These are phyloP conservation scores for Lodderomyces elongisporus DNA, from an alignment of 1,139 yeast genomes.

Conservation along the genomic window DNA sequence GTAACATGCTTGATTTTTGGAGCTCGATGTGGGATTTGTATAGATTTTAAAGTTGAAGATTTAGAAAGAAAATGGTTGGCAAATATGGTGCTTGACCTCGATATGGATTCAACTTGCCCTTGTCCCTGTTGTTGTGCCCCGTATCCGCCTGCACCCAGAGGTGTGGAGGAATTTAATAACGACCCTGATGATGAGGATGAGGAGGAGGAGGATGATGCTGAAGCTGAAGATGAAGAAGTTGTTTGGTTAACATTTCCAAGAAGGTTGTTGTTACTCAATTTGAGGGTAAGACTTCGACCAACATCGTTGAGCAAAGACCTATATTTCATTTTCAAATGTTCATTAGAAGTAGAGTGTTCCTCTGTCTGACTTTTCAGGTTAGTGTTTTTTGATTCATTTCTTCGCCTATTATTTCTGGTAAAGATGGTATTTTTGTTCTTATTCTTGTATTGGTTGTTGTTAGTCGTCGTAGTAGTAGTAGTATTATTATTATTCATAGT, in stretches of 20 bases:
- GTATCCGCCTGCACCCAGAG: constrained; percentile 1
- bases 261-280: constrained; percentile 17
- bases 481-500: constrained; percentile 1
- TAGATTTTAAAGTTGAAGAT: constrained; percentile 1
- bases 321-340: constrained; percentile 37
- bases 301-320: constrained; percentile 41
- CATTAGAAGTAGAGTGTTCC: not conserved
- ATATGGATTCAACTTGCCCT: not conserved
- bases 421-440: not conserved
- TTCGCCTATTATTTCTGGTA: too few species aligned
- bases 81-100: constrained; percentile 5
- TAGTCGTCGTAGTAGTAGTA: not conserved
- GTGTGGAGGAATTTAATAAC: constrained; percentile 7
- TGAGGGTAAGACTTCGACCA: constrained; percentile 21
- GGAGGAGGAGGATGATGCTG: too few species aligned
- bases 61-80: not conserved
- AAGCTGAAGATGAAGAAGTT: not conserved
- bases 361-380: not conserved
- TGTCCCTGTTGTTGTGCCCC: not conserved
- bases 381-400: not conserved
- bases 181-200: not conserved
- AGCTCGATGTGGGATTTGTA: not conserved
- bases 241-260: constrained; percentile 7
- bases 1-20: constrained; percentile 12
- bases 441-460: not conserved